Percentiles rank a stretch among this genome's conserved stretches.
Conservation (phyloP, 176 grass and related monocot species). For the Rhynchospora breviuscula region DNA sequence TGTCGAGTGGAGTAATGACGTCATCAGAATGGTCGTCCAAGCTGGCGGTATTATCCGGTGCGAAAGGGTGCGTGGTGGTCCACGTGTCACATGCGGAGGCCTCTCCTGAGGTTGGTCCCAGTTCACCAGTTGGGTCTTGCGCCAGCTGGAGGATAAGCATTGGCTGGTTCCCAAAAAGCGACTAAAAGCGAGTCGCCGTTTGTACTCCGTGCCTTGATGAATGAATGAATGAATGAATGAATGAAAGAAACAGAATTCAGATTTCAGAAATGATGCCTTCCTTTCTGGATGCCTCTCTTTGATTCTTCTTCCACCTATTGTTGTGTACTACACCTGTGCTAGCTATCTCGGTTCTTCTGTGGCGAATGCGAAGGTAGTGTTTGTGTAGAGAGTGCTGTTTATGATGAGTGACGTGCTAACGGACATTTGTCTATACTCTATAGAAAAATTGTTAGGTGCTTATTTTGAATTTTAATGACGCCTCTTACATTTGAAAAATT, state of each 20-base stretch:
- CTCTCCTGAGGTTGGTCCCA: background rate
- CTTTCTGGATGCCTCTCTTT: background rate
- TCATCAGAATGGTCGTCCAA: background rate
- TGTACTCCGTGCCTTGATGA: background rate
- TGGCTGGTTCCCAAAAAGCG: constrained; percentile 18
- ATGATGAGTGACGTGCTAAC: too few relatives aligned
- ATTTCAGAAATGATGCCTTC: background rate
- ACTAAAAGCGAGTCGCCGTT: background rate
- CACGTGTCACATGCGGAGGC: constrained; percentile 6
- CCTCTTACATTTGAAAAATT: too few relatives aligned
- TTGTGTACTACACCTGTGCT: background rate
- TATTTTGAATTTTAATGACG: too few relatives aligned
- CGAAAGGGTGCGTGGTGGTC: background rate
- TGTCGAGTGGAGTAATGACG: background rate
- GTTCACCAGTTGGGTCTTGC: background rate
- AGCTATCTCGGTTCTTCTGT: background rate
- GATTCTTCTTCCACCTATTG: background rate
- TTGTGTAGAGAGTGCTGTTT: background rate
- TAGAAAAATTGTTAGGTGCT: background rate
- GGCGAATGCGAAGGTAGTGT: background rate
- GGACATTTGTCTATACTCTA: background rate
- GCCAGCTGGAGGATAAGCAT: constrained; percentile 28
- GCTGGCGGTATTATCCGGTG: constrained; percentile 16
- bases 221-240: background rate
- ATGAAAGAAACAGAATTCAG: too few relatives aligned